Evolutionary conservation across 495 filamentous ascomycete species (phyloP), one percentile per base, ranked within the genome.

Genomic region (Penicillium longicatenatum): DNA sequence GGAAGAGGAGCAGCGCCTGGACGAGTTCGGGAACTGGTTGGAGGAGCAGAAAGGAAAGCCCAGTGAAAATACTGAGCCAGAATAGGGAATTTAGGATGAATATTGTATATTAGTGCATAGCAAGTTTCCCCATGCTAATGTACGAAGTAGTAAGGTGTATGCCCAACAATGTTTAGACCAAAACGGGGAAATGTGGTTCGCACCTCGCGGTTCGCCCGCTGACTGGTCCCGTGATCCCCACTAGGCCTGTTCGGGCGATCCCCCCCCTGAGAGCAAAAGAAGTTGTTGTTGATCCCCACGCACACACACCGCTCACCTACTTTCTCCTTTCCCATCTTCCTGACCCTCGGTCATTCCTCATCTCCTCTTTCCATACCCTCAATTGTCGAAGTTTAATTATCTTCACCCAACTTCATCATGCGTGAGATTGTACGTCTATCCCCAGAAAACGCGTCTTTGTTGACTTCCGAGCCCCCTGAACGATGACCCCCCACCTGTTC

Each of bases 391-490:
- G 53, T 52, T 53, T 59, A 62, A 67, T 61, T 62, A 69, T 67
- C 52, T 62, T 81, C 87, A 79, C 59, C 65, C 58, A 64, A 59
- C 72, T 70, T 67, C 87, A 93, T 82, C 66, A 96, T 96, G 91
- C 91, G 92, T 88, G 91, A 96, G 85, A 96, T 96, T 74, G 91
- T 93, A 83, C 75, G 89, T 89, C 30, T 43, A 48, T 69, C 64
- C 61, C 63, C 41, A 31, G 24, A 42, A 60, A 65, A 76, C 77
- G 72, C 72, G 73, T 78, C 69, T 65, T 55, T 62, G 65, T 63
- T 65, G 59, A 55, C 65, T 39, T 39, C 46, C 46, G 55, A 62
- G 6, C 37, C 77, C 71, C 76, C 73, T 77, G 73, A 77, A 66
- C 50, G 58, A 49, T 71, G 16, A n/a, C 45, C 75, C 76, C 55